These are phyloP conservation scores for Exophiala calicioides DNA, from an alignment of 2,329 filamentous ascomycete species.

Conservation along the genomic window DNA sequence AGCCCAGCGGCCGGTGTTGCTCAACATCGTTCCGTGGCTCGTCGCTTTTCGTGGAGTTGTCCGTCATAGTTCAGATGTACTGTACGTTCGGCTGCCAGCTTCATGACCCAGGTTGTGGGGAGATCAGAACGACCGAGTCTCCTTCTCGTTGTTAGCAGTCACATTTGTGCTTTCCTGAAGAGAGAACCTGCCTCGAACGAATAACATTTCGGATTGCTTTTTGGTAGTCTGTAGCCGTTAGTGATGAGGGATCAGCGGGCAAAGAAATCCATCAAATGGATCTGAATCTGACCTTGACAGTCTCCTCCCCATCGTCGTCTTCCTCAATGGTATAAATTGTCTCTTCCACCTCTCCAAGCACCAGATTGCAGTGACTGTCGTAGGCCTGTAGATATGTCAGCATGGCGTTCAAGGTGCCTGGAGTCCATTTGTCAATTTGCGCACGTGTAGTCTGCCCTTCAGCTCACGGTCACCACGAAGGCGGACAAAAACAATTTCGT, in stretches of 20 bases:
- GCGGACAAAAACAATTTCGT: slow-evolving; percentile 97
- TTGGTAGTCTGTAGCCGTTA: slow-evolving; percentile 70
- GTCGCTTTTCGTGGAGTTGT: too few species aligned
- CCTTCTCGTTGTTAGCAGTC: slow-evolving; percentile 49
- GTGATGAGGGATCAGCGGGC: neutral
- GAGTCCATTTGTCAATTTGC: slow-evolving; percentile 42
- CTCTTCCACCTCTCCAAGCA: slow-evolving; percentile 94
- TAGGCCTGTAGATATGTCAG: slow-evolving; percentile 68
- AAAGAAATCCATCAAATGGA: neutral
- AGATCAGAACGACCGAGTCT: slow-evolving; percentile 72
- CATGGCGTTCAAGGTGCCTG: slow-evolving; percentile 4
- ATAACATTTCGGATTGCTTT: slow-evolving; percentile 98
- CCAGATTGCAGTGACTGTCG: slow-evolving; percentile 96
- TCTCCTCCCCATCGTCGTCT: slow-evolving; percentile 74
- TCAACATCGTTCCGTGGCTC: too few species aligned
- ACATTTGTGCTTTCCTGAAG: neutral
- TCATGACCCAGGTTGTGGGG: slow-evolving; percentile 55
- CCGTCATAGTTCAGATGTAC: too few species aligned
- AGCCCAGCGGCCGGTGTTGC: too few species aligned
- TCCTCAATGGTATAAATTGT: slow-evolving; percentile 94
- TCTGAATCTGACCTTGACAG: slow-evolving; percentile 62
- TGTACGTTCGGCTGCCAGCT: slow-evolving; percentile 14
- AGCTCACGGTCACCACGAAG: slow-evolving; percentile 92
- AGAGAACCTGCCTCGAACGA: slow-evolving; percentile 76
- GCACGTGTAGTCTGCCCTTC: slow-evolving; percentile 89